Base-by-base conservation (phyloP, 225 moss, liverwort and hornwort genomes). In the Antitrichia curtipendula region DNA sequence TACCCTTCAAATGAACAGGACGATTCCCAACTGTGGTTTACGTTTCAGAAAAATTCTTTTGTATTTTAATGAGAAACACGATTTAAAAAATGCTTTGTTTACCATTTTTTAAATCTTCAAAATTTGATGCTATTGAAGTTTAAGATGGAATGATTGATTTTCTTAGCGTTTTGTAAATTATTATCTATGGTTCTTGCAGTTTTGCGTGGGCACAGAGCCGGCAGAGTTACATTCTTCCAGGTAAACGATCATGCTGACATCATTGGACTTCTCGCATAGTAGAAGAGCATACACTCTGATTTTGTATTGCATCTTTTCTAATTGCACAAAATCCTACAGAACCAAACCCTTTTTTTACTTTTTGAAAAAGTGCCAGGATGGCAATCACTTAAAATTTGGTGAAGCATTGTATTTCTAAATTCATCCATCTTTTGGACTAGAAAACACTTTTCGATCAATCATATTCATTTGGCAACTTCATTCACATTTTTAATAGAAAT, bases 131-230 rank as follows among this genome's bases (percentile, higher is more conserved):
- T 53, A 13, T 36, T 21, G n/a, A 68, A 19, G 62, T 74, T 38
- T 27, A 13, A 56, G 64, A n/a, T 71, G 14, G 52, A 9, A 41
- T 18, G 53, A 29, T 28, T 54, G 47, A 47, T 86, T 54, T 45
- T 81, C 29, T 45, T 45, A 16, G 23, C 24, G n/a, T 65, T 81
- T 63, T 69, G 9, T 20, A 22, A 54, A 27, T 36, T 41, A 40
- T n/a, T 41, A 34, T 36, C 61, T 68, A 4, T 74, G 84, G 45
- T 79, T 57, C 43, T 89, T 79, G 89, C 95, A 98, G 98, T 86
- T 96, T 96, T 91, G 91, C 98, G 43, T 97, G 96, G 96, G 90
- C 93, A 66, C 93, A 95, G 89, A 91, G 88, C 6, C 91, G 96
- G 82, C 87, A 92, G 38, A 83, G 91, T 88, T 38, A 27, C 38